Percentiles rank a stretch among this genome's conserved stretches.
Evolutionary conservation across 2,329 filamentous ascomycete species (phyloP).

Genomic region (Alternaria dauci): DNA sequence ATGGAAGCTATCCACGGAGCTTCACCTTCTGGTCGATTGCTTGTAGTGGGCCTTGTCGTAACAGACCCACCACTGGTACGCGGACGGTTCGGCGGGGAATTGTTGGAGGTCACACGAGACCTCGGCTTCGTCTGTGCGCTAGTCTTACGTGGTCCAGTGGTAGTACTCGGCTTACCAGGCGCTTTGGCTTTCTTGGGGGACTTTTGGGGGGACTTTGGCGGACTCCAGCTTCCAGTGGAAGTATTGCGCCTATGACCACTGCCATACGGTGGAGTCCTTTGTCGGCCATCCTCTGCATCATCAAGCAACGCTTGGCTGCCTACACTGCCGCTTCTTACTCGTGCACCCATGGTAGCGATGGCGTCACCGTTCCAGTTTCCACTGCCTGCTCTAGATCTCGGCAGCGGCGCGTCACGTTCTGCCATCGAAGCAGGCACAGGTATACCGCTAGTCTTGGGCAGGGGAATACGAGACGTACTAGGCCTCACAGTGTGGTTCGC

Average conservation of each 20-base stretch:
- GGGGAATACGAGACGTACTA: conserved; percentile 81
- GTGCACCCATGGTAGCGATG: conserved; percentile 67
- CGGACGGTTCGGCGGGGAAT: conserved; percentile 63
- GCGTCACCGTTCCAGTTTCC: conserved; percentile 66
- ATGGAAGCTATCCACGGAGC: conserved; percentile 94
- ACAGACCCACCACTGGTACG: conserved; percentile 67
- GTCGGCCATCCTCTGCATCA: conserved; percentile 48
- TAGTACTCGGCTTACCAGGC: conserved; percentile 48
- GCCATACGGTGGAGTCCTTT: conserved; percentile 37
- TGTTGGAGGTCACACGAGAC: conserved; percentile 39
- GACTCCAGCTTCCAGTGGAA: conserved; percentile 37
- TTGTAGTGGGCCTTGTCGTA: conserved; percentile 63
- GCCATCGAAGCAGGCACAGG: conserved; percentile 76
- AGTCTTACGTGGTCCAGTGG: conserved; percentile 45
- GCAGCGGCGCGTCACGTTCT: conserved; percentile 75
- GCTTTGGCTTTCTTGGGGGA: conserved; percentile 53
- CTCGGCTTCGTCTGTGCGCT: conserved; percentile 46
- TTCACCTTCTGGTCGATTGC: conserved; percentile 86
- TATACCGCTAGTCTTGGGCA: conserved; percentile 79
- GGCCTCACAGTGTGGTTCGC: conserved; percentile 61
- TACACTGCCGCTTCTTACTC: conserved; percentile 75
- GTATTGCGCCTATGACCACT: conserved; percentile 32
- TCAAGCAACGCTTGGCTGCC: conserved; percentile 63
- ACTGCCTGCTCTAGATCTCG: conserved; percentile 67
- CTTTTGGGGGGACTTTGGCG: conserved; percentile 38